Evolutionary conservation across 2,329 filamentous ascomycete species (phyloP).

Genomic region (Waltergamsia citrina): DNA sequence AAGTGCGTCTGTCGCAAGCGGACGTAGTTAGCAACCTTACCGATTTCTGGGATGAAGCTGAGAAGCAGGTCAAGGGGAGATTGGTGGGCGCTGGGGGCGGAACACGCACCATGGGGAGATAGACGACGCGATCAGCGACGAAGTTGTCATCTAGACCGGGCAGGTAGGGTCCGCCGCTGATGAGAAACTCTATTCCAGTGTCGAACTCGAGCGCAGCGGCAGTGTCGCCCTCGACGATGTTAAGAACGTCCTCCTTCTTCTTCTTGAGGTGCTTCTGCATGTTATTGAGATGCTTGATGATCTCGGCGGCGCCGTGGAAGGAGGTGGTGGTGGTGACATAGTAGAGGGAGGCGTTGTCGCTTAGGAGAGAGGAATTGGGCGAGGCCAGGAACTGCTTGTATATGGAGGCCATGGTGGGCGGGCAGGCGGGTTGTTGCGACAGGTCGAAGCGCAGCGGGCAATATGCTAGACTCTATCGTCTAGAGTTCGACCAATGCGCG

Average conservation of each 20-base stretch:
- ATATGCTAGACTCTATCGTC: no score
- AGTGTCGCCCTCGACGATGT: constrained; percentile 60
- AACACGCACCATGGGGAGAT: constrained; percentile 66
- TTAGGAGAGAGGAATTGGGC: constrained; percentile 54
- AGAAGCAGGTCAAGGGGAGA: constrained; percentile 2
- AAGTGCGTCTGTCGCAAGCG: constrained; percentile 84
- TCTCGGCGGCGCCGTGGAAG: constrained; percentile 60
- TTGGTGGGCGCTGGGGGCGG: neutral
- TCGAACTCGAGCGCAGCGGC: constrained; percentile 76
- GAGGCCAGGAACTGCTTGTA: constrained; percentile 67
- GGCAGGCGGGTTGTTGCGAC: neutral
- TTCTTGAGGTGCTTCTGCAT: constrained; percentile 70
- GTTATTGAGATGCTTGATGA: constrained; percentile 71
- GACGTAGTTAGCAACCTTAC: no score
- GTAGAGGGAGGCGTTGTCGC: constrained; percentile 60
- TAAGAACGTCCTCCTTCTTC: constrained; percentile 70
- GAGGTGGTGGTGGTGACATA: constrained; percentile 85
- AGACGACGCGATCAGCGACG: constrained; percentile 69
- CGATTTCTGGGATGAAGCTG: no score
- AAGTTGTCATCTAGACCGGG: constrained; percentile 93
- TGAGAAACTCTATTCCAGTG: constrained; percentile 72
- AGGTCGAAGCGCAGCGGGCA: neutral
- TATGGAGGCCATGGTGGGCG: constrained; percentile 28
- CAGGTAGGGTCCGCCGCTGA: constrained; percentile 76
- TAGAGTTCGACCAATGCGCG: no score